phyloP scores from a whole-genome alignment of 257 asterid genomes.

The Linaria vulgaris region DNA sequence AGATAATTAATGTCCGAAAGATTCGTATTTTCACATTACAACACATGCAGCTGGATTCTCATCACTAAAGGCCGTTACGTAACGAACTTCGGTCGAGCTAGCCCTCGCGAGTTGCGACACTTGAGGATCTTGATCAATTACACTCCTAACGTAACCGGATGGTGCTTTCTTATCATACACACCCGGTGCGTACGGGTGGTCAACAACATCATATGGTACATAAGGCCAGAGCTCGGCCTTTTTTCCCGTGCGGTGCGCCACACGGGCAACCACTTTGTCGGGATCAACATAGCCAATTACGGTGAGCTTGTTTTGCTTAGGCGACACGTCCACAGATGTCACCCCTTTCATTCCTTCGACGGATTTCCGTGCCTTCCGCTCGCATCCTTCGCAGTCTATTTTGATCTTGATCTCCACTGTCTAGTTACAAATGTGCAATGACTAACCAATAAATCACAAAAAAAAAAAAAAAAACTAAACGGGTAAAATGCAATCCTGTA shows the following conservation, averaged over 20 bases:
- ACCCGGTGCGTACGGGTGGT: constrained; percentile 88
- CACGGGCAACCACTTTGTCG: constrained; percentile 78
- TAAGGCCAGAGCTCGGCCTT: constrained; percentile 96
- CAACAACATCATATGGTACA: constrained; percentile 92
- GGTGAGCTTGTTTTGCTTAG: constrained; percentile 85
- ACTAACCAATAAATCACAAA: too few relatives aligned
- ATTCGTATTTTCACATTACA: constrained; percentile 56
- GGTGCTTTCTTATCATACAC: constrained; percentile 91
- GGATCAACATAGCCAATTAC: constrained; percentile 89
- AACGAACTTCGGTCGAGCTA: constrained; percentile 88
- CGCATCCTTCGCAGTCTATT: constrained; percentile 97
- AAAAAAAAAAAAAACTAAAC: too few relatives aligned
- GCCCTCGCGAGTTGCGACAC: constrained; percentile 75
- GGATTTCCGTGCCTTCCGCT: constrained; percentile 74
- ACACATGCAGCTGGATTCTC: constrained; percentile 82
- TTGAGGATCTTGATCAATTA: constrained; percentile 55
- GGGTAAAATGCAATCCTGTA: too few relatives aligned
- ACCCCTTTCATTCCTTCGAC: constrained; percentile 98
- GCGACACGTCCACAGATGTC: constrained; percentile 58
- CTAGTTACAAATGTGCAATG: too few relatives aligned
- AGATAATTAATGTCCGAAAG: not conserved
- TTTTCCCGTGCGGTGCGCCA: constrained; percentile 88
- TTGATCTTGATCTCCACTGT: constrained; percentile 93
- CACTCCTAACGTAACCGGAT: constrained; percentile 75
- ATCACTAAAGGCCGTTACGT: constrained; percentile 94